Percentiles rank a stretch among this genome's conserved stretches.
Conservation (phyloP, 1,284 basidiomycete genomes). For the Leccinum griseonigrum region DNA sequence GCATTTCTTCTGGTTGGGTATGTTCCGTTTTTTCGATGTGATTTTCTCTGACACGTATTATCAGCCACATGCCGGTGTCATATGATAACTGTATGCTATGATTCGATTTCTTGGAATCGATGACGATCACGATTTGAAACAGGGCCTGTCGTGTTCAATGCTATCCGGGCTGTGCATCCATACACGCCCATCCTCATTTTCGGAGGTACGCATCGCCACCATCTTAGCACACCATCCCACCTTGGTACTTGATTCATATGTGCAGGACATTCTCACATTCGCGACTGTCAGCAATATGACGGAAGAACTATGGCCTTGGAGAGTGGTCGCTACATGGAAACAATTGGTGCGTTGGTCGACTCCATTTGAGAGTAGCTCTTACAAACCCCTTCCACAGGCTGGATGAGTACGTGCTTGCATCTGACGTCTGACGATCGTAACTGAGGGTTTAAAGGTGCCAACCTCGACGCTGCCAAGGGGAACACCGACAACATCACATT, state of each 20-base stretch:
- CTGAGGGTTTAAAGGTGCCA: constrained; percentile 39
- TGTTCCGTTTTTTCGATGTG: constrained; percentile 17
- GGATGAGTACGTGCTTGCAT: constrained; percentile 30
- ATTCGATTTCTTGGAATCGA: background rate
- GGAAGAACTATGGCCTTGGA: constrained; percentile 70
- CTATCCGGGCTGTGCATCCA: constrained; percentile 70
- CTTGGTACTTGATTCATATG: background rate
- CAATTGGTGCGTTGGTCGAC: constrained; percentile 51
- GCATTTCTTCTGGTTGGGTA: constrained; percentile 74
- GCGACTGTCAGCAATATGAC: constrained; percentile 68
- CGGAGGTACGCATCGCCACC: constrained; percentile 45
- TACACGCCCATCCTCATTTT: constrained; percentile 77
- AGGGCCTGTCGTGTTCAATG: constrained; percentile 73
- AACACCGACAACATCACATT: constrained; percentile 54
- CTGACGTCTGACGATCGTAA: background rate
- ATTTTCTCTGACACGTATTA: constrained; percentile 1
- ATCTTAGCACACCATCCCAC: background rate
- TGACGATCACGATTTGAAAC: constrained; percentile 1
- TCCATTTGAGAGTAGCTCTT: background rate
- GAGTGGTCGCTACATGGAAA: constrained; percentile 87
- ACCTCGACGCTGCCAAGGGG: constrained; percentile 41
- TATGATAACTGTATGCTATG: constrained; percentile 53
- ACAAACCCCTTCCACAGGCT: constrained; percentile 20
- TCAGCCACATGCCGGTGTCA: constrained; percentile 69
- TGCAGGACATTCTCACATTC: constrained; percentile 71